Evolutionary conservation across 2,329 filamentous ascomycete genomes (phyloP).

Genomic region (Exophiala viscosa): DNA sequence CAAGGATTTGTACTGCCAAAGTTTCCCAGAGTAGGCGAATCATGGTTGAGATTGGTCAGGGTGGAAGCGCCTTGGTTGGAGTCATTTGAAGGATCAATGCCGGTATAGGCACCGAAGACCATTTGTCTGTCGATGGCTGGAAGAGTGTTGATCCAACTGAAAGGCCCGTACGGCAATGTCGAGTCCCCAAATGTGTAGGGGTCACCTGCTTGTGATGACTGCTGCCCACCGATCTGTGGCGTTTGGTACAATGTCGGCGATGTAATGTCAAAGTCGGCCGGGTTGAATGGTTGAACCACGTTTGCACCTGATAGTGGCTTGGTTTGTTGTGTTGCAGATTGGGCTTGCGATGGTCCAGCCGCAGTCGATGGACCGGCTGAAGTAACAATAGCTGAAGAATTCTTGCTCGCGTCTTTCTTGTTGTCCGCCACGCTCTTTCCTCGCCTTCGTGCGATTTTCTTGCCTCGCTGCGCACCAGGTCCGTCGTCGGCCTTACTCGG

Average conservation of each 20-base stretch:
- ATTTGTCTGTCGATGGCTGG: conserved; percentile 72
- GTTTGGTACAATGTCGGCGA: conserved; percentile 24
- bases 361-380: neutral
- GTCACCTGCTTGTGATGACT: conserved; percentile 7
- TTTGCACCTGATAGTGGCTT: conserved; percentile 12
- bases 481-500: conserved; percentile 45
- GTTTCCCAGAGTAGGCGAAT: conserved; percentile 26
- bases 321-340: conserved; percentile 3
- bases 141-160: conserved; percentile 41
- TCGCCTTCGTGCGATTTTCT: conserved; percentile 41
- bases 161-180: conserved; percentile 36
- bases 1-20: conserved; percentile 25
- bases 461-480: conserved; percentile 37
- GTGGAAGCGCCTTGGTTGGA: conserved; percentile 30
- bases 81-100: conserved; percentile 43
- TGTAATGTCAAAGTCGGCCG: conserved; percentile 25
- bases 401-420: conserved; percentile 27
- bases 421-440: conserved; percentile 36
- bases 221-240: conserved; percentile 14
- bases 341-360: conserved; percentile 6
- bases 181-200: conserved; percentile 31
- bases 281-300: conserved; percentile 25
- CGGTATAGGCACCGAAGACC: conserved; percentile 68
- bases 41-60: conserved; percentile 32
- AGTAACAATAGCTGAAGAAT: neutral